Evolutionary conservation across 2,329 filamentous ascomycete species (phyloP).

Genomic region (Magnaporthales sp.): DNA sequence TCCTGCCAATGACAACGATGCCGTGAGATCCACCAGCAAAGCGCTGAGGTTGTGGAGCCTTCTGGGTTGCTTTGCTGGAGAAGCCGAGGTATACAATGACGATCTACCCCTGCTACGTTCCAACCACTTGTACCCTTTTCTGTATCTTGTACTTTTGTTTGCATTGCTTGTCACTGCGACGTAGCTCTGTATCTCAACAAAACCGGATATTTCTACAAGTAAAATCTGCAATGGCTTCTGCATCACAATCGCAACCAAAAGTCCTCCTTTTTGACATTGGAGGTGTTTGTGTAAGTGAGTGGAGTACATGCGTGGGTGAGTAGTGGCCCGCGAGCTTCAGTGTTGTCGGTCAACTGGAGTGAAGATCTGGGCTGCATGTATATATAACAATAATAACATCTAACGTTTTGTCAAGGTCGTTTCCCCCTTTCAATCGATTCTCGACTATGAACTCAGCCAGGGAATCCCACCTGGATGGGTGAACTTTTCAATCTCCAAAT

Average conservation of each 20-base stretch:
- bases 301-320: slow-evolving; percentile 8
- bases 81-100: not conserved
- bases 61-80: not conserved
- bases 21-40: not conserved
- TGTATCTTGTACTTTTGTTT: not conserved
- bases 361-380: not conserved
- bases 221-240: not conserved
- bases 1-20: not conserved
- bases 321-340: not conserved
- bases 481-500: slow-evolving; percentile 78
- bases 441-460: slow-evolving; percentile 74
- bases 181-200: not conserved
- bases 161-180: not conserved
- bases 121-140: not conserved
- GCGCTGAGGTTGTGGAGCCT: not conserved
- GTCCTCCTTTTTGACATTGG: slow-evolving; percentile 91
- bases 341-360: no score
- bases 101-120: not conserved
- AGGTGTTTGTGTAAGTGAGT: slow-evolving; percentile 78
- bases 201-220: not conserved
- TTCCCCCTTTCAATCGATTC: slow-evolving; percentile 86
- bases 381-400: not conserved
- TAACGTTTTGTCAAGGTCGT: slow-evolving; percentile 52
- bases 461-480: slow-evolving; percentile 82
- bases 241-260: slow-evolving; percentile 46